A percentile compares a stretch with the other conserved stretches of the same genome.
Conservation (phyloP, 2,329 filamentous ascomycete species). For the Leptographium wingfieldii region DNA sequence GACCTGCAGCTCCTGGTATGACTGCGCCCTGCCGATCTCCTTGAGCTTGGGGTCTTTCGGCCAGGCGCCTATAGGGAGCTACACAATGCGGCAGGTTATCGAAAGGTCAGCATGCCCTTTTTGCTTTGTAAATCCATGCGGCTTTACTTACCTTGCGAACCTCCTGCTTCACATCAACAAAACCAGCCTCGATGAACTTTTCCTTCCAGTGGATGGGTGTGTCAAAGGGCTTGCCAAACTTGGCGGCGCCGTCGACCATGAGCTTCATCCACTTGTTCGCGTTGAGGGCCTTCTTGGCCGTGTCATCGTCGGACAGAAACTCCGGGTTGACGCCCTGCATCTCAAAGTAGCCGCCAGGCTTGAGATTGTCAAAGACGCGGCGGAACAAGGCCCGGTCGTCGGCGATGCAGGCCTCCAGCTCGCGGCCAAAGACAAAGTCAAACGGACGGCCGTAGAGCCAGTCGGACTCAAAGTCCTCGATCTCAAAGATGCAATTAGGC, state of each 20-base stretch:
- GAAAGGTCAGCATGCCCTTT: too few relatives aligned
- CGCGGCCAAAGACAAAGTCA: conserved; percentile 13
- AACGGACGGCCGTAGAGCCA: conserved; percentile 13
- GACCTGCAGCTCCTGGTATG: background rate
- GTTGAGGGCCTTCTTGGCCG: background rate
- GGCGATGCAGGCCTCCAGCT: conserved; percentile 9
- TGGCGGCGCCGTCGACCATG: background rate
- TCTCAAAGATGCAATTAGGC: conserved; percentile 11
- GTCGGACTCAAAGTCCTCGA: conserved; percentile 14
- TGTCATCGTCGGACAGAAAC: conserved; percentile 12
- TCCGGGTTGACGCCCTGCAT: conserved; percentile 6
- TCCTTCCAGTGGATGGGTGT: background rate
- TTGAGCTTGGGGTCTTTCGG: conserved; percentile 33
- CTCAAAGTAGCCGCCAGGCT: conserved; percentile 13
- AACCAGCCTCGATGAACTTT: conserved; percentile 31
- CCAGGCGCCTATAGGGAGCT: conserved; percentile 34
- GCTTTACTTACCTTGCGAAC: conserved; percentile 15
- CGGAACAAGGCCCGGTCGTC: conserved; percentile 5
- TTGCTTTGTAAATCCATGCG: too few relatives aligned
- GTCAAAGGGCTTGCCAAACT: background rate
- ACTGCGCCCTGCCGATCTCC: conserved; percentile 15
- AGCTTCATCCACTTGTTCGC: background rate
- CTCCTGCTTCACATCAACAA: conserved; percentile 32
- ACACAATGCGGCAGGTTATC: too few relatives aligned
- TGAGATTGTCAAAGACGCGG: conserved; percentile 7